Evolutionary conservation across 2,329 filamentous ascomycete species (phyloP), one percentile per base, ranked within the genome.

Genomic region (Claviceps digitariae): DNA sequence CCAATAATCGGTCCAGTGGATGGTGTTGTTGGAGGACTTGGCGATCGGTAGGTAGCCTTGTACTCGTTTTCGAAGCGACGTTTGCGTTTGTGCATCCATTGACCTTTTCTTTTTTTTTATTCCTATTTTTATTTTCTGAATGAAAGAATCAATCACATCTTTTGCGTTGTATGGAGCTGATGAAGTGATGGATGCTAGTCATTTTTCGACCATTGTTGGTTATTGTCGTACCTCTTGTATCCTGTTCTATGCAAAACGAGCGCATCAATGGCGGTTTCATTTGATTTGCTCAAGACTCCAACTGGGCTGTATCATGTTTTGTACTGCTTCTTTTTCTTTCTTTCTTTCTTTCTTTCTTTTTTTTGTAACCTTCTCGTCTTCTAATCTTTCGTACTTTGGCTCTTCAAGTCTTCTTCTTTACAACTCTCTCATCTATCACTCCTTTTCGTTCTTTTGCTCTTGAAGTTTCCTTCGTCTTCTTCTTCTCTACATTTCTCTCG

Each of bases 41-140:
- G 76, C 31, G 78, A 78, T 57, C 73, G 71, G 59, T 77, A 75
- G 15, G 74, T 68, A 12, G 75, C 74, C 61, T 77, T 78, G 64
- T 81, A 83, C 57, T 79, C 78, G 58, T 72, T 78, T 60, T 91
- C 84, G 70, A 95, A 95, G 61, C 93, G 88, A 64, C 87, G 87
- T 68, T 51, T 44, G 38, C 27, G 38, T 44, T 51, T 31, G 8
- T 34, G 23, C 12, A 21, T 41, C 41, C 8, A 45, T 51, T 44
- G 40, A 36, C 5, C 38, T 17, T 15, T 31, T 29, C 27, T 29
- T 29, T 29, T 29, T 8, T 29, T 29, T 29, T 29, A 4, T 4
- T 29, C 27, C 8, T 29, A 4, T 29, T 29, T 29, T 8, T 29
- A 29, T 29, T 29, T 29, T n/a, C 15, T 8, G 27, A 40, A 25